Percentiles rank a stretch among this genome's conserved stretches.
Evolutionary conservation across 257 asterid species (phyloP).

Genomic region (Solanum chilense): DNA sequence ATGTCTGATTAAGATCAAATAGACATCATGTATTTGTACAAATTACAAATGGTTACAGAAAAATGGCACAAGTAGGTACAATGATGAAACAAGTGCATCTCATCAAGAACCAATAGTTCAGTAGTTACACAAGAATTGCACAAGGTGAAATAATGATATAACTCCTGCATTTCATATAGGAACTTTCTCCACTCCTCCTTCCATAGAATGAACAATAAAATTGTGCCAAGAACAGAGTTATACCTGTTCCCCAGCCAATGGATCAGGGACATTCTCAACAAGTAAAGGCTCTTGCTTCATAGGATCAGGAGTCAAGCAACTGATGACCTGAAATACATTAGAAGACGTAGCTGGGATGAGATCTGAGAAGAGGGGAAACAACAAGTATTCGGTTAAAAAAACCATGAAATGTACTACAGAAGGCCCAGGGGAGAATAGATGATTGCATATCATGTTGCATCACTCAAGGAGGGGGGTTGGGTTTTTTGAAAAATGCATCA

Average conservation of each 20-base stretch:
- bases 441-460: neutral
- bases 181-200: neutral
- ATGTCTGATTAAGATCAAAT: slow-evolving; percentile 48
- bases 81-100: neutral
- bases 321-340: slow-evolving; percentile 48
- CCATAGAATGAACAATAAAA: neutral
- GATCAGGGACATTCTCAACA: slow-evolving; percentile 74
- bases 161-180: neutral
- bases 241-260: slow-evolving; percentile 97
- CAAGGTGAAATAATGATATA: neutral
- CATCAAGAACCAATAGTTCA: neutral
- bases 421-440: neutral
- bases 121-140: neutral
- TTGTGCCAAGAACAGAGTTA: neutral
- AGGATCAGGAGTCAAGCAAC: slow-evolving; percentile 73
- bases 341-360: neutral
- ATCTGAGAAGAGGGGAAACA: neutral
- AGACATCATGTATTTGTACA: neutral
- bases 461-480: neutral
- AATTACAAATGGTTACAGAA: neutral
- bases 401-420: neutral
- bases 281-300: slow-evolving; percentile 76
- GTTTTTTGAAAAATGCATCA: neutral
- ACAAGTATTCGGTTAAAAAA: neutral
- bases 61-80: neutral